Evolutionary conservation across 192 early-diverging fungal genomes (phyloP).

Genomic region (Pecoramyces ruminantium): DNA sequence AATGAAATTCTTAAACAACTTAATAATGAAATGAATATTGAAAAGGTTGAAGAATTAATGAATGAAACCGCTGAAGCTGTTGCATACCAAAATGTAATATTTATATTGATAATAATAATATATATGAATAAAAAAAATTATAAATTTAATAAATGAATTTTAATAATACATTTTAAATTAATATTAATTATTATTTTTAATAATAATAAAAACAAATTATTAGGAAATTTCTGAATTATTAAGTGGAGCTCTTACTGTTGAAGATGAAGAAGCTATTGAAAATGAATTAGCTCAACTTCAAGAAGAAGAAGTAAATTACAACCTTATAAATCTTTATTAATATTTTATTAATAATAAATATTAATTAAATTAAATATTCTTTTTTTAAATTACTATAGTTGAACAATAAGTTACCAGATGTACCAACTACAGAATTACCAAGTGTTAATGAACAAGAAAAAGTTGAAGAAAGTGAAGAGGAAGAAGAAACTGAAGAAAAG

Average conservation of each 20-base stretch:
- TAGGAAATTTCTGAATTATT: slow-evolving; percentile 72
- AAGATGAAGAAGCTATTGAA: slow-evolving; percentile 76
- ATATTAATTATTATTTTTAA: no score
- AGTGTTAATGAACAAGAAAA: no score
- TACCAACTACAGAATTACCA: not conserved
- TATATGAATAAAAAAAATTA: no score
- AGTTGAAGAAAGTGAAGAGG: not conserved
- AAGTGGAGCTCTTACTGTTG: slow-evolving; percentile 47
- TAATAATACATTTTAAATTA: no score
- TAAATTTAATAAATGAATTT: no score
- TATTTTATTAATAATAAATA: no score
- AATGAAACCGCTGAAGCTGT: slow-evolving; percentile 93
- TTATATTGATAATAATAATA: no score
- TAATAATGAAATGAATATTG: slow-evolving; percentile 70
- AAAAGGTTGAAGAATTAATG: slow-evolving; percentile 84
- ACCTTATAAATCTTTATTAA: no score
- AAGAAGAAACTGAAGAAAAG: not conserved
- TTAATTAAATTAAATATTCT: no score
- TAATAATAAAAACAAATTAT: no score
- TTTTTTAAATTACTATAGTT: not conserved
- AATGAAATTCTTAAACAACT: slow-evolving; percentile 71
- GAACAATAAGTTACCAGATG: not conserved
- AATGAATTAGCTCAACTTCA: slow-evolving; percentile 58
- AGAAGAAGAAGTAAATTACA: slow-evolving; percentile 20
- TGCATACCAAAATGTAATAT: slow-evolving; percentile 72